Base-by-base conservation (phyloP, 1,284 basidiomycete genomes). In the Malassezia furfur region DNA sequence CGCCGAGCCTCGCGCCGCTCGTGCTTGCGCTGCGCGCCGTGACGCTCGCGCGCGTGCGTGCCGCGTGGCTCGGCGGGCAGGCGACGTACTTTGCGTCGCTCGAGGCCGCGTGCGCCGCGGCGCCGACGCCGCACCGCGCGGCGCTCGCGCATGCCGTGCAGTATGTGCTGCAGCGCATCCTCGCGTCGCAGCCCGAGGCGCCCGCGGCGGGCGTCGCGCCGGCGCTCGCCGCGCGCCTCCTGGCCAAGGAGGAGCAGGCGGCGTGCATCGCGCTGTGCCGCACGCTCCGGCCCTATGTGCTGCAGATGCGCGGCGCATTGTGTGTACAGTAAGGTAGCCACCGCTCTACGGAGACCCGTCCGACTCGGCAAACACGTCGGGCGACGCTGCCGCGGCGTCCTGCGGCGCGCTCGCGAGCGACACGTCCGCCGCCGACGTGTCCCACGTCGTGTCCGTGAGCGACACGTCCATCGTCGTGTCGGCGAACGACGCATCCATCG, bases 11-110 rank as follows among this genome's bases (percentile, higher is more conserved):
- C 10, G 22, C 36, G 21, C 44, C 54, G 10, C 38, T 45, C 21
- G 7, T 57, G 21, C 46, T 51, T 8, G 44, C 45, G 34, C 39
- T 57, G 31, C 54, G 54, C 37, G n/a, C 41, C 5, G 25, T 51
- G 6, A 32, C 36, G 8, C 38, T 57, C 25, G 34, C 35, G 14
- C 54, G 54, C 11, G 25, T 51, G 21, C 39, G 36, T 8, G 44
- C 54, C 28, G 9, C 19, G 12, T 31, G 14, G 31, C 44, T 52
- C 15, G 54, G 50, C 19, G 54, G 54, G 17, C 28, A 36, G 17
- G 49, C 40, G 21, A 40, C 49, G 21, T 39, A 46, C 15, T 14
- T 48, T 5, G 11, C 25, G 10, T n/a, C 25, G 17, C 21, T 57
- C 22, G 35, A 30, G 46, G 21, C 12, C 41, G 30, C 4, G 19